Percentiles rank a stretch among this genome's conserved stretches.
Evolutionary conservation across 768 basidiomycete species (phyloP).

Genomic region (Fistulinella prunicolor): DNA sequence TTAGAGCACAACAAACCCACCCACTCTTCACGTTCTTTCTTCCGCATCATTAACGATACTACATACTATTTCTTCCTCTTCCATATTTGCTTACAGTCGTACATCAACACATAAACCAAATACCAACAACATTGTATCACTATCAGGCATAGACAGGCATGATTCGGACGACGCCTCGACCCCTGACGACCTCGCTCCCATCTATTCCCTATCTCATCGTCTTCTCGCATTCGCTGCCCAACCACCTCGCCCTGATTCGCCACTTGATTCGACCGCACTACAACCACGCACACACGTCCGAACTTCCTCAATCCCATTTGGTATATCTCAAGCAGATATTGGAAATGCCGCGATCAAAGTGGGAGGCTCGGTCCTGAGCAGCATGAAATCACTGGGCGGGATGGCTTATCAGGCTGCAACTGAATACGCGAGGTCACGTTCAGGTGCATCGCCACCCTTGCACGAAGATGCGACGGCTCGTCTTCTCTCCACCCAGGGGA

Average conservation of each 20-base stretch:
- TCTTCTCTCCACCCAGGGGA: conserved; percentile 22
- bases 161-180: conserved; percentile 15
- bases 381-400: conserved; percentile 62
- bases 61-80: conserved; percentile 46
- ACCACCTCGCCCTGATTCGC: conserved; percentile 27
- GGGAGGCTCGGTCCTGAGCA: conserved; percentile 59
- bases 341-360: conserved; percentile 56
- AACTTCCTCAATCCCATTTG: conserved; percentile 26
- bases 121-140: conserved; percentile 41
- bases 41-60: conserved; percentile 50
- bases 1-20: conserved; percentile 58
- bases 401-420: conserved; percentile 52
- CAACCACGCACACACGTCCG: conserved; percentile 23
- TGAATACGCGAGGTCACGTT: conserved; percentile 39
- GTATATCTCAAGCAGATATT: conserved; percentile 46
- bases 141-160: conserved; percentile 33
- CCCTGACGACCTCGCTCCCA: conserved; percentile 38
- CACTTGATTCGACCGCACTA: conserved; percentile 14
- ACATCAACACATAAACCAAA: conserved; percentile 32
- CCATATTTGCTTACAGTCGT: conserved; percentile 45
- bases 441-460: conserved; percentile 9
- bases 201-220: conserved; percentile 60
- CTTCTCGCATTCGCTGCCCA: conserved; percentile 59
- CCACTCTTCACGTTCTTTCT: conserved; percentile 55
- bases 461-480: conserved; percentile 6